Base-by-base conservation (phyloP, 2,329 filamentous ascomycete genomes). In the Hypoxylon sp. region DNA sequence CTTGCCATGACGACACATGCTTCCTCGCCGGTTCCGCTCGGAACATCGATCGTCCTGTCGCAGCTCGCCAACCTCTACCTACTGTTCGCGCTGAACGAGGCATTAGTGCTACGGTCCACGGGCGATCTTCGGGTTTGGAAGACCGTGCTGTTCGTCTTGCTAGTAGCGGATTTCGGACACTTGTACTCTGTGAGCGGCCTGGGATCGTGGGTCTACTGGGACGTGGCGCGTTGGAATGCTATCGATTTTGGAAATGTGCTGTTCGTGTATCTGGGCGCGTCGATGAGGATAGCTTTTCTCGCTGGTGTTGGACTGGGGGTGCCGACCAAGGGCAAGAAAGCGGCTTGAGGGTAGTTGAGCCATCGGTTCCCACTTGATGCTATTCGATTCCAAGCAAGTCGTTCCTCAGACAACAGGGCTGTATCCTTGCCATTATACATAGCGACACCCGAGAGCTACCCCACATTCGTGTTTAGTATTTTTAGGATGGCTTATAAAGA, bases 31-130 rank as follows among this genome's bases (percentile, higher is more conserved):
- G 78, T 90, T 6, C 88, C 91, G 1, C 80, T 86, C 37, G 86
- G 85, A 44, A 91, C 91, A 0, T 86, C 87, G 8, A 88, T 94
- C 65, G 88, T 89, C 44, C 83, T 94, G 74, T 88, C 89, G 17
- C 92, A 95, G 80, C 86, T 95, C 32, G 91, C 91, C 47, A 94
- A 93, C 79, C 83, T 94, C 69, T 95, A 94, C 80, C 79, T 94
- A 42, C 86, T 92, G 64, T 93, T 94, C 79, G 88, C 91, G 61
- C 80, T 95, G 75, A 93, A 92, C 80, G 92, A 96, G 80, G 91
- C 91, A 1, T 80, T 93, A 24, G 89, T 95, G 11, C 84, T 95
- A 70, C 89, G 93, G 46, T 84, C 87, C 15, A 93, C 92, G 6
- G 81, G 82, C 54, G 89, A 94, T 80, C 75, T 90, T 35, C 83